Evolutionary conservation across 2,329 filamentous ascomycete genomes (phyloP), one percentile per base, ranked within the genome.

Genomic region (Cladosporium phlei): DNA sequence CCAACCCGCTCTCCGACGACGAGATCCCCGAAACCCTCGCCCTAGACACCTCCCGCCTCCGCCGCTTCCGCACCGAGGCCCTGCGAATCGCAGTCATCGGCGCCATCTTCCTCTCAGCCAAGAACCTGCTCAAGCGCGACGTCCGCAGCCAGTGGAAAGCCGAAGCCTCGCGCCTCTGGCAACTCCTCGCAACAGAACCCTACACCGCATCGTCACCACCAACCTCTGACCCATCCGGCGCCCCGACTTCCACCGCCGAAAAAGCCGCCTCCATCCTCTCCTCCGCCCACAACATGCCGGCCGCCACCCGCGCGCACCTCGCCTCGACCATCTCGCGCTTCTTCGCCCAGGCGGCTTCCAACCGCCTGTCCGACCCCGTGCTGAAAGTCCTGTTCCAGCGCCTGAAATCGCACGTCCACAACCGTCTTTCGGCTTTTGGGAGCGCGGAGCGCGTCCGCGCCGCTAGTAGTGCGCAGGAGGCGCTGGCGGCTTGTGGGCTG

Each of bases 41-140:
- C 11, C 76, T 91, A 1, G 87, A 93, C 56, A 63, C 72, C 30
- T 76, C 74, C 44, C 83, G 86, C 12, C 77, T 88, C 32, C 65
- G 69, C 2, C 72, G 74, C 17, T 75, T 80, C 38, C 77, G 80
- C 7, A 64, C 68, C 20, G 72, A 80, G 48, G 73, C 80, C 1
- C 67, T 83, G 35, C 77, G 80, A 34, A 83, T 91, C 56, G 78
- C 86, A 17, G 85, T 85, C 1, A 78, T 85, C 3, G 85, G 84
- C 1, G 83, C 86, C 0, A 83, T 91, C 38, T 70, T 90, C 21
- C 69, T 91, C 11, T 88, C 88, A 42, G 85, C 83, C 65, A 93
- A 93, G 70, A 91, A 89, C 56, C 72, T 91, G 6, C 76, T 93
- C 24, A 90, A 89, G 67, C 80, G 87, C 12, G 86, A 91, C 59